These are phyloP conservation scores for Phytopythium aichiense DNA, from an alignment of 352 stramenopile species.

Conservation along the genomic window DNA sequence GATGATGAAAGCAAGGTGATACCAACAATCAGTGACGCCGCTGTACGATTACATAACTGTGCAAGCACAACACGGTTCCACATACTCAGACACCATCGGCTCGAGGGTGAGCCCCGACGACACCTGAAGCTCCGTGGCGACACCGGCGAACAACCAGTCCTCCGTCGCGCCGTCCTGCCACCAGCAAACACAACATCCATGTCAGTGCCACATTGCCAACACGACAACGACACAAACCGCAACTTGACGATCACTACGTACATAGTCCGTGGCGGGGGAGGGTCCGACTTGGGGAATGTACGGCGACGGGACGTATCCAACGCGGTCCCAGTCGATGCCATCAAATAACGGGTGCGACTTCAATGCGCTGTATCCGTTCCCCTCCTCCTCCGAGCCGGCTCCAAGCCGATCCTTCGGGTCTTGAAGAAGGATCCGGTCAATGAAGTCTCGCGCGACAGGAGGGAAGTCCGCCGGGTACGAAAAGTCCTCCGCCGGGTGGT, in stretches of 20 bases:
- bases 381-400: slow-evolving; percentile 62
- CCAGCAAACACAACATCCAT: slow-evolving; percentile 1
- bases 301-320: slow-evolving; percentile 42
- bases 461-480: slow-evolving; percentile 58
- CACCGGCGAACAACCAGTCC: slow-evolving; percentile 85
- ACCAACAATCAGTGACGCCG: neutral
- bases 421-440: slow-evolving; percentile 76
- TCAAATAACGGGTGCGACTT: slow-evolving; percentile 85
- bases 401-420: slow-evolving; percentile 70
- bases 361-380: slow-evolving; percentile 66
- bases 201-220: neutral
- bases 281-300: slow-evolving; percentile 58
- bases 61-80: neutral
- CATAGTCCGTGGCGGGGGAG: slow-evolving; percentile 69
- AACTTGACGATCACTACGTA: slow-evolving; percentile 14
- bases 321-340: slow-evolving; percentile 64
- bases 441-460: slow-evolving; percentile 60
- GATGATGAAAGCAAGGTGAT: slow-evolving; percentile 2
- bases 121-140: slow-evolving; percentile 83
- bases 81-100: slow-evolving; percentile 50
- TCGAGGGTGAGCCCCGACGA: slow-evolving; percentile 77
- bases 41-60: neutral
- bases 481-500: slow-evolving; percentile 79
- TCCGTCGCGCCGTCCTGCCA: slow-evolving; percentile 80
- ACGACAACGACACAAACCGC: neutral